phyloP scores from a whole-genome alignment of 2,329 filamentous ascomycete genomes.

The Aspergillus aculeatinus region DNA sequence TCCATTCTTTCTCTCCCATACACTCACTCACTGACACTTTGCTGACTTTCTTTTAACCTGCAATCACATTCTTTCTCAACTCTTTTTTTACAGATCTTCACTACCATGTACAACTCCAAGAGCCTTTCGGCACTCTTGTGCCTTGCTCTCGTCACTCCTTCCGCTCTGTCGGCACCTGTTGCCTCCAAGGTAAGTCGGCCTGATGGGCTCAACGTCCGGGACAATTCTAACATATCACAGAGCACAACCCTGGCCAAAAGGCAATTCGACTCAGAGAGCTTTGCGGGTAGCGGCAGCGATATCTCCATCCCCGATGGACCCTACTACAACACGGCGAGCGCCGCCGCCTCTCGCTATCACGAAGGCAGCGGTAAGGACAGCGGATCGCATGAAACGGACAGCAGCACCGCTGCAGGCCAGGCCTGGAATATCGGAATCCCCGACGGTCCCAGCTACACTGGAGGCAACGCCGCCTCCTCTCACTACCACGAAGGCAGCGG shows the following conservation, averaged over 20 bases:
- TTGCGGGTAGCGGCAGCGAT: not conserved
- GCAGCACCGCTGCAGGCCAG: conserved; percentile 1
- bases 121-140: conserved; percentile 31
- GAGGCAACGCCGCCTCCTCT: not conserved
- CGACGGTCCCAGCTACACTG: not conserved
- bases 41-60: not conserved
- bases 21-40: not conserved
- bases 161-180: conserved; percentile 31
- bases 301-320: conserved; percentile 5
- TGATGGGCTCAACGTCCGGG: conserved; percentile 8
- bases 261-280: not conserved
- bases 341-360: not conserved
- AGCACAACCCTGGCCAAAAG: not conserved
- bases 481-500: not conserved
- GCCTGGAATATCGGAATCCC: conserved; percentile 21
- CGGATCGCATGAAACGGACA: not conserved
- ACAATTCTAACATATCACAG: not conserved
- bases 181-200: conserved; percentile 18
- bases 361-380: not conserved
- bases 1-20: conserved; percentile 8
- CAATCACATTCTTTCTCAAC: not conserved
- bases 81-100: not conserved
- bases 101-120: conserved; percentile 28
- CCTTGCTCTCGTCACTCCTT: conserved; percentile 28
- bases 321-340: conserved; percentile 2